Conservation (phyloP, 164 flowering plant species). For the Chimonanthus salicifolius region DNA sequence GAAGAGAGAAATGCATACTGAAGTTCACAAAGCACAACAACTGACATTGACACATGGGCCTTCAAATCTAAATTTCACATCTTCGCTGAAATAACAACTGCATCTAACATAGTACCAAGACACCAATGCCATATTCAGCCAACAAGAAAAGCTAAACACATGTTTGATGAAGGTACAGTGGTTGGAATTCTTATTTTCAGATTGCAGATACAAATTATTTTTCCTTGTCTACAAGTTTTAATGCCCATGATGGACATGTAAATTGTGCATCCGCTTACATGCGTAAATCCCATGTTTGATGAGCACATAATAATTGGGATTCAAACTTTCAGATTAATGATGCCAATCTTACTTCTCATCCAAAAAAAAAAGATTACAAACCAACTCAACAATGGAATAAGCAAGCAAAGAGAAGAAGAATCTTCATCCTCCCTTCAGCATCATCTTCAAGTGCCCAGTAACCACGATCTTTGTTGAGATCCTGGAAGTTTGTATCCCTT, state of each 20-base stretch:
- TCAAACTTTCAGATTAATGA: no score
- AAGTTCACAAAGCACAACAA: not conserved
- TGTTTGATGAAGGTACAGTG: not conserved
- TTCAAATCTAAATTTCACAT: not conserved
- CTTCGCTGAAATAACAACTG: no score
- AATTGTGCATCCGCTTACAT: not conserved
- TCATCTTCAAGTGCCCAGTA: not conserved
- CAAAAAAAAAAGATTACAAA: not conserved
- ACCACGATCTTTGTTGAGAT: not conserved
- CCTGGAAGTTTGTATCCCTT: not conserved
- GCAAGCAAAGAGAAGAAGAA: no score
- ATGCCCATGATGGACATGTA: not conserved
- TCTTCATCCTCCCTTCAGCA: no score
- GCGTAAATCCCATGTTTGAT: not conserved
- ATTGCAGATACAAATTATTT: not conserved
- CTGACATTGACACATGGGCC: not conserved
- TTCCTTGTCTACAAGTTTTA: not conserved
- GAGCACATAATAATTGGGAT: not conserved
- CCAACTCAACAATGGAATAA: no score
- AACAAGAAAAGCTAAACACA: not conserved
- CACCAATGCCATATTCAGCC: not conserved
- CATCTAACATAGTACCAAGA: not conserved
- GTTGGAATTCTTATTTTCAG: not conserved
- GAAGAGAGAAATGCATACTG: not conserved
- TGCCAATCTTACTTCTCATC: not conserved